Evolutionary conservation across 306 rosid species (phyloP), one percentile per base, ranked within the genome.

Genomic region (Crotalaria pallida): DNA sequence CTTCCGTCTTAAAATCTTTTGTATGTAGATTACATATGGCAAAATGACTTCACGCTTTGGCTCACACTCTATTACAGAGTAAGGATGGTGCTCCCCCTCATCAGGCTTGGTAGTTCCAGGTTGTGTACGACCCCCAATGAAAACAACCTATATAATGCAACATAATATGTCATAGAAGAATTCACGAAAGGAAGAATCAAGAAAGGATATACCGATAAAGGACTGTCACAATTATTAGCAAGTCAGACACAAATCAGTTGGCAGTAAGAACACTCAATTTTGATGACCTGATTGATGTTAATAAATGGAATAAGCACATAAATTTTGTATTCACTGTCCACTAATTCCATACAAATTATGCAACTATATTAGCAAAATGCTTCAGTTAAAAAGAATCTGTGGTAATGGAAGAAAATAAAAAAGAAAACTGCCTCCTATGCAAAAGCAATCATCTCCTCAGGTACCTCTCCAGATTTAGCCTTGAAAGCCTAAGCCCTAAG

Each of bases 101-200:
- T 91, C 99, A 74, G 99, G 96, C 82, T 95, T 95, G 74, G 96
- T 95, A 67, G 99, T 95, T 89, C 99, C 99, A 77, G 99, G 97
- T 66, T 95, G 99, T 41, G 99, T 95, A 63, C 99, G 99, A 11
- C 99, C 96, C 79, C 99, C 99, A 44, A 92, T 95, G 91, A 95
- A 89, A 86, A 80, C 84, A 81, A 95, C 99, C 99, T 95, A 77
- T 58, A 73, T 52, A 40, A 69, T 11, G 51, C 19, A 79, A 71
- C 19, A 58, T 4, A 6, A 31, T 5, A 41, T 41, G 11, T 41
- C 47, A 12, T 11, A 9, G n/a, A 41, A 41, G 47, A 4, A 41
- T 41, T 41, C 47, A 41, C 47, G n/a, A 11, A 10, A 41, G 5
- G n/a, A 3, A 40, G n/a, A 10, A 2, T 11, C 45, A 40, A 8